Evolutionary conservation across 1,284 basidiomycete species (phyloP).

Genomic region (Garcileccinum viscosum): DNA sequence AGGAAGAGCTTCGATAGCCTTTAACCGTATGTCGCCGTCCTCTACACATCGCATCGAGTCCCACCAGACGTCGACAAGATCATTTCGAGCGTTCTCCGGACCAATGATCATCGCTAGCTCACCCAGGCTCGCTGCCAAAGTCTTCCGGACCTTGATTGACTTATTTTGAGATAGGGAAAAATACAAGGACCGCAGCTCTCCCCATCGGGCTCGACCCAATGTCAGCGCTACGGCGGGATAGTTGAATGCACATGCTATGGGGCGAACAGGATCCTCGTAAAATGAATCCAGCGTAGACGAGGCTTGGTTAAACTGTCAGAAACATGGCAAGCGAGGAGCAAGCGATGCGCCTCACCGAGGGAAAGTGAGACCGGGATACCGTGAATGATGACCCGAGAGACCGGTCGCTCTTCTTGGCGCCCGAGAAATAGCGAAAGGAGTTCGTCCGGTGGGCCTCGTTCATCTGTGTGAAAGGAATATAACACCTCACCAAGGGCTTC

Average conservation of each 20-base stretch:
- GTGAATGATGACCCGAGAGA: slow-evolving; percentile 30
- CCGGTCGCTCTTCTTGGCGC: slow-evolving; percentile 48
- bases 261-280: slow-evolving; percentile 69
- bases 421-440: slow-evolving; percentile 82
- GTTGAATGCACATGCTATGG: slow-evolving; percentile 92
- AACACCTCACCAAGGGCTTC: slow-evolving; percentile 93
- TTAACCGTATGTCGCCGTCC: slow-evolving; percentile 74
- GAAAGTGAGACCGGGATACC: slow-evolving; percentile 14
- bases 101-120: slow-evolving; percentile 90
- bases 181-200: slow-evolving; percentile 77
- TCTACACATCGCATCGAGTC: slow-evolving; percentile 60
- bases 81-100: slow-evolving; percentile 67
- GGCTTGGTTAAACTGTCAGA: slow-evolving; percentile 27
- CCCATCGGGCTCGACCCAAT: slow-evolving; percentile 80
- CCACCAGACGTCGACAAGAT: slow-evolving; percentile 81
- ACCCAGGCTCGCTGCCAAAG: slow-evolving; percentile 87
- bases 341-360: slow-evolving; percentile 26
- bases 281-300: slow-evolving; percentile 47
- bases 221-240: slow-evolving; percentile 91
- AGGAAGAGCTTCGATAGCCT: slow-evolving; percentile 69
- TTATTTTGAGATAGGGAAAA: slow-evolving; percentile 64
- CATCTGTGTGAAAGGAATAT: slow-evolving; percentile 79
- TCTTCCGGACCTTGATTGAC: slow-evolving; percentile 71
- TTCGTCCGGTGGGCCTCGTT: slow-evolving; percentile 77
- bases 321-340: not conserved